These are phyloP conservation scores for Podila clonocystis DNA, from an alignment of 192 early-diverging fungal species.

Conservation along the genomic window DNA sequence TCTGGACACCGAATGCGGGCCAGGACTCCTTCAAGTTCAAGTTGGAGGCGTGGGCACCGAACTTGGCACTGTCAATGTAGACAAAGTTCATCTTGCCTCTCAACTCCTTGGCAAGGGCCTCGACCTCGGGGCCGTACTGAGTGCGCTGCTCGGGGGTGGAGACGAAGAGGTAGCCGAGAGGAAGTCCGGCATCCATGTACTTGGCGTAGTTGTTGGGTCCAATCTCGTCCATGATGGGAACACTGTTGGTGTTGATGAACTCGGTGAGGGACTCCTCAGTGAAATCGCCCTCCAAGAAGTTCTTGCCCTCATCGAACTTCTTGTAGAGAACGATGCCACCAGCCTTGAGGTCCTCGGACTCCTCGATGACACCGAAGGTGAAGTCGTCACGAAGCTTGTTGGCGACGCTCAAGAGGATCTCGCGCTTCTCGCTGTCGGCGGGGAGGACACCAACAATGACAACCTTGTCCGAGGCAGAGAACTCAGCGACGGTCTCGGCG, in stretches of 20 bases:
- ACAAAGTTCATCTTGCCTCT: constrained; percentile 94
- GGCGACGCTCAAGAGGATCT: constrained; percentile 73
- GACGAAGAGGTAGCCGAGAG: constrained; percentile 91
- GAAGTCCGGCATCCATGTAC: constrained; percentile 90
- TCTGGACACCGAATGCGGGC: constrained; percentile 94
- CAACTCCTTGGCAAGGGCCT: constrained; percentile 81
- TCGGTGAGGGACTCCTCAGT: constrained; percentile 63
- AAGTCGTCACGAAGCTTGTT: constrained; percentile 87
- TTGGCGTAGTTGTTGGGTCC: constrained; percentile 86
- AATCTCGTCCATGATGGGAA: constrained; percentile 92
- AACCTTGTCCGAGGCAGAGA: constrained; percentile 87
- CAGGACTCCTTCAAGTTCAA: constrained; percentile 90
- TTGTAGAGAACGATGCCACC: constrained; percentile 87
- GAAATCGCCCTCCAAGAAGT: constrained; percentile 69
- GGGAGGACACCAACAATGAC: constrained; percentile 89
- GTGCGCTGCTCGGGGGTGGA: constrained; percentile 69
- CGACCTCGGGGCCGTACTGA: constrained; percentile 65
- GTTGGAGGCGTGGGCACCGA: constrained; percentile 86
- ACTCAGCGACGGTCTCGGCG: constrained; percentile 75
- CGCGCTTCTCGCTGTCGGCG: constrained; percentile 71
- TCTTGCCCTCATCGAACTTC: constrained; percentile 90
- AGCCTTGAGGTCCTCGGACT: constrained; percentile 61
- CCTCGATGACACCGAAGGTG: constrained; percentile 83
- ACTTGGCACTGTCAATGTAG: constrained; percentile 90
- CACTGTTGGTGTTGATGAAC: constrained; percentile 84